Evolutionary conservation across 805 yeast genomes (phyloP).

Genomic region (Lachancea lanzarotensis): DNA sequence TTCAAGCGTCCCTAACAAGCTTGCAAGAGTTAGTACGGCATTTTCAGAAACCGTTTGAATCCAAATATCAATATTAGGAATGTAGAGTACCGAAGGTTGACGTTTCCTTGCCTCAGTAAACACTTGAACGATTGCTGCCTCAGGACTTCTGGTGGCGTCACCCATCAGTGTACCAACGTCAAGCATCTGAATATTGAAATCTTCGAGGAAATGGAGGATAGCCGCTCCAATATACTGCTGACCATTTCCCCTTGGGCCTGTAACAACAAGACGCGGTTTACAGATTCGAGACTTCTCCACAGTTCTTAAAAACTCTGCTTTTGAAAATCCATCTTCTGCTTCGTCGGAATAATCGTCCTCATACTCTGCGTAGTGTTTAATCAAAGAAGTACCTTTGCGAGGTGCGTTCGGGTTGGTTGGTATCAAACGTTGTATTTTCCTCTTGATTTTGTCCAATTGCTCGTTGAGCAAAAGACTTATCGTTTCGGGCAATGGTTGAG

Average conservation of each 20-base stretch:
- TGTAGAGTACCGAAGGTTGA: slow-evolving; percentile 75
- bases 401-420: slow-evolving; percentile 40
- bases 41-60: slow-evolving; percentile 56
- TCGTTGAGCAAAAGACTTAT: slow-evolving; percentile 56
- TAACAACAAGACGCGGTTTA: slow-evolving; percentile 71
- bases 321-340: slow-evolving; percentile 39
- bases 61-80: slow-evolving; percentile 83
- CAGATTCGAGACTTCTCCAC: slow-evolving; percentile 59
- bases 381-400: slow-evolving; percentile 23
- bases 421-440: slow-evolving; percentile 47
- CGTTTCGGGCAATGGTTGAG: slow-evolving; percentile 73
- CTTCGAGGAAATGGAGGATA: slow-evolving; percentile 73
- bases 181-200: slow-evolving; percentile 79
- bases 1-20: slow-evolving; percentile 59
- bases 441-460: slow-evolving; percentile 42
- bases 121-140: slow-evolving; percentile 73
- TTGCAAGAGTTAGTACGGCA: slow-evolving; percentile 64
- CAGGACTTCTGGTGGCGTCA: slow-evolving; percentile 76
- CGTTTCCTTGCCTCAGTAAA: slow-evolving; percentile 85
- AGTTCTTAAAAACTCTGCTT: slow-evolving; percentile 51
- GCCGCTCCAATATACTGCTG: slow-evolving; percentile 84
- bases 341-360: slow-evolving; percentile 27
- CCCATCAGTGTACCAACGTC: slow-evolving; percentile 73
- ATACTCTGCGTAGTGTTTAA: slow-evolving; percentile 31
- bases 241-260: slow-evolving; percentile 76